Conservation (phyloP, 495 filamentous ascomycete genomes). For the Xylaria cubensis region DNA sequence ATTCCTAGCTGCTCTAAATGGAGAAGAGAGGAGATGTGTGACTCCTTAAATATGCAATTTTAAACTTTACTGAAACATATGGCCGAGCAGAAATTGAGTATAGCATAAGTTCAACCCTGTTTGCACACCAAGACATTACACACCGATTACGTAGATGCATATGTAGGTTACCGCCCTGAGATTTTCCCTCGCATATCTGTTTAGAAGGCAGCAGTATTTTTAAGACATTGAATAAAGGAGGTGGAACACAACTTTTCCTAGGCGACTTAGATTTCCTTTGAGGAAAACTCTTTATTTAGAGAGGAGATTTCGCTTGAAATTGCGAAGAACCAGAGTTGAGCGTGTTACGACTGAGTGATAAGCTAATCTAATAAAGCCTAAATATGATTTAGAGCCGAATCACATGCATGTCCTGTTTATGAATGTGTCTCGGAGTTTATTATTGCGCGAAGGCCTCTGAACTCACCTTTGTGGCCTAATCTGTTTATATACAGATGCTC, state of each 20-base stretch:
- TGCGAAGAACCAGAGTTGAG: not conserved
- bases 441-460: no score
- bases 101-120: not conserved
- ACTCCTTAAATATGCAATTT: not conserved
- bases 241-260: not conserved
- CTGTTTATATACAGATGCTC: no score
- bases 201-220: not conserved
- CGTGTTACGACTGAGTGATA: not conserved
- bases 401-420: not conserved
- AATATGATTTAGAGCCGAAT: not conserved
- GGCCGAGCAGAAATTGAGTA: not conserved
- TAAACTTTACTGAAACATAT: not conserved
- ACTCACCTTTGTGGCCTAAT: no score
- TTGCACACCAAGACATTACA: not conserved
- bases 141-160: not conserved
- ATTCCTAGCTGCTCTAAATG: not conserved
- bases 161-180: not conserved
- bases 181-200: not conserved
- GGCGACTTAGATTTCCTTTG: not conserved
- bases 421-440: no score
- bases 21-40: not conserved
- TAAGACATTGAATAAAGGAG: not conserved
- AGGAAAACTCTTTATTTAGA: not conserved
- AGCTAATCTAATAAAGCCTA: not conserved
- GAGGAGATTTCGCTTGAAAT: not conserved